Evolutionary conservation across 768 basidiomycete species (phyloP), one percentile per base, ranked within the genome.

Genomic region (Tulasnella sp.): DNA sequence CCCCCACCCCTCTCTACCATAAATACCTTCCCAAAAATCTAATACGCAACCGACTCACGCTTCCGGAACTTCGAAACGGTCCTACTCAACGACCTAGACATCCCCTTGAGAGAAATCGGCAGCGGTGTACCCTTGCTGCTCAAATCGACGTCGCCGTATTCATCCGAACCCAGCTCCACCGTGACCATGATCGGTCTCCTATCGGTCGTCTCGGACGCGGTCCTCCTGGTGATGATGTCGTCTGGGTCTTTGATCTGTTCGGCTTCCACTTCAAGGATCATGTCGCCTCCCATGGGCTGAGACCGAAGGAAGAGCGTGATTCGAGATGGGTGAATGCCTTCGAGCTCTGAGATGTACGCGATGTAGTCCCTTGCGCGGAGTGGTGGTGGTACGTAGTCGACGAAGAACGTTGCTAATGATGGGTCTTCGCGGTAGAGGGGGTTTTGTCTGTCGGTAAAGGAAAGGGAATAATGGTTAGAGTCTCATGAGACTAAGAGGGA

Each of bases 351-450:
- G 9, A 74, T 74, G 73, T 74, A 74, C 24, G 40, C 73, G 24
- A 74, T 74, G 73, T 74, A 74, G 38, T 42, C 38, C 73, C n/a
- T 40, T 27, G 73, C 73, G 14, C 39, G 73, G 39, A 40, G 73
- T 34, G 73, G 73, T 40, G 73, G 73, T 31, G 73, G 39, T n/a
- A 74, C 73, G 36, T 40, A 48, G 40, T 74, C 73, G 16, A 74
- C n/a, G 73, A 42, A 74, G 39, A 74, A 42, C 24, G 46, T 42
- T 3, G 73, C 6, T 40, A 74, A 48, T 5, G 73, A 74, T 16
- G 73, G 73, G 46, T 74, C 73, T 21, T 74, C 73, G 19, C 38
- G 73, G 21, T n/a, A 74, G 46, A 74, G 40, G n/a, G 73, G 73
- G 1, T 6, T 27, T 68, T 68, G 62, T 36, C 62, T 68, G 62